phyloP scores from a whole-genome alignment of 2,329 filamentous ascomycete species.

The Graphilbum fragrans region DNA sequence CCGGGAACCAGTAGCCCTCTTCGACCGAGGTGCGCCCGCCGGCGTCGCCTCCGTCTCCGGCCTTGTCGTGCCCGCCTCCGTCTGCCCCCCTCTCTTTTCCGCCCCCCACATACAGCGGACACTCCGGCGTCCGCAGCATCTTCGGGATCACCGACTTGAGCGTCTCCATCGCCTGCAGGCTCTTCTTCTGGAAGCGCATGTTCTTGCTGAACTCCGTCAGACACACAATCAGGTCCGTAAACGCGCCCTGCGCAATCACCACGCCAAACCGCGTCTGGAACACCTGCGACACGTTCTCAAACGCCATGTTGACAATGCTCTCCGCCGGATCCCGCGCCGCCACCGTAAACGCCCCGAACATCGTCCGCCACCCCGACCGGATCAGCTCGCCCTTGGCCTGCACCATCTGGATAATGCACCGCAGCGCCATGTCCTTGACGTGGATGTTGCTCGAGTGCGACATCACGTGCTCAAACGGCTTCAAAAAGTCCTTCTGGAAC shows the following conservation, averaged over 20 bases:
- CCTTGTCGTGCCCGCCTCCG: not conserved
- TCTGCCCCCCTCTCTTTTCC: slow-evolving; percentile 32
- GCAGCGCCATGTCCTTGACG: slow-evolving; percentile 94
- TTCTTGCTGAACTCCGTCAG: slow-evolving; percentile 99
- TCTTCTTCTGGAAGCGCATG: slow-evolving; percentile 96
- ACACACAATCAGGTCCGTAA: slow-evolving; percentile 91
- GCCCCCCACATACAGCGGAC: slow-evolving; percentile 54
- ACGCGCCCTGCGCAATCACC: slow-evolving; percentile 91
- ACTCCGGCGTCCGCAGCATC: slow-evolving; percentile 94
- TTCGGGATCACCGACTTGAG: slow-evolving; percentile 86
- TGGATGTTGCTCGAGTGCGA: slow-evolving; percentile 81
- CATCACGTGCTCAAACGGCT: slow-evolving; percentile 96
- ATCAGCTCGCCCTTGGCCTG: slow-evolving; percentile 95
- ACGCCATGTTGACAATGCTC: slow-evolving; percentile 90
- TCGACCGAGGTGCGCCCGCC: slow-evolving; percentile 71
- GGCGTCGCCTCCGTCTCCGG: slow-evolving; percentile 19
- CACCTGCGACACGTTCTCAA: slow-evolving; percentile 90
- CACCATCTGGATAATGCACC: slow-evolving; percentile 98
- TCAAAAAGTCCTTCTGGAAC: slow-evolving; percentile 98
- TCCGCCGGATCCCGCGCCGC: slow-evolving; percentile 89
- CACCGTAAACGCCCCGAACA: slow-evolving; percentile 98
- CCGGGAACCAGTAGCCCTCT: slow-evolving; percentile 97
- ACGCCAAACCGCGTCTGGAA: slow-evolving; percentile 94
- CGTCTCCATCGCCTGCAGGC: slow-evolving; percentile 86
- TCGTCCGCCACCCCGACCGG: slow-evolving; percentile 93